Base-by-base conservation (phyloP, 495 filamentous ascomycete species). In the Entonaema liquescens region DNA sequence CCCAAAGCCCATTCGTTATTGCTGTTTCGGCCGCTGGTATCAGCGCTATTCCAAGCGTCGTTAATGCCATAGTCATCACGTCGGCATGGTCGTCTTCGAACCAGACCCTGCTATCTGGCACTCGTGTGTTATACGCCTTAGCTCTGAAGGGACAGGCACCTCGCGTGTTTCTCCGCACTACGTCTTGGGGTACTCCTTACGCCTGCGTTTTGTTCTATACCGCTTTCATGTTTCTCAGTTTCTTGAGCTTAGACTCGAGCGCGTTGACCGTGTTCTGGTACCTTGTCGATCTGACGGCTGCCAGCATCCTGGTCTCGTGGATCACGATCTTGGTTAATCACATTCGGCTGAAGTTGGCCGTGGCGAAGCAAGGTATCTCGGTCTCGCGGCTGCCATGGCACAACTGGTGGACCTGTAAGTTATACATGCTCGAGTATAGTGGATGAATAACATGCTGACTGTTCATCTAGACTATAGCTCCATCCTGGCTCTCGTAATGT, bases 1-100 rank as follows among this genome's bases (percentile, higher is more conserved):
- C 88, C 28, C 89, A 87, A 53, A 91, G 84, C n/a, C 91, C 91
- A 4, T 91, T 93, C 67, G 91, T 92, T 0, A 84, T 93, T 47
- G 89, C 91, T 0, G 88, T 91, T 28, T 78, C 82, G n/a, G 79
- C 85, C 12, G 91, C 90, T 0, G 89, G 89, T 42, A 88, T 92
- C 49, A 81, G 80, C 0, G 85, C 83, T 7, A 83, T 93, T 15
- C 84, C 87, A n/a, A 84, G 80, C 2, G 82, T 91, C 26, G 90
- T 90, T 61, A 93, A 91, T 35, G 85, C 88, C 1, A 81, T 90
- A 5, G 92, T 94, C 56, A 83, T 92, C 42, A 87, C 90, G 9
- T 92, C 89, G 3, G 91, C 90, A 2, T 91, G 91, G 82, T 88
- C 87, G 17, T 88, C 90, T 3, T 87, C 87, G 15, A 92, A 92